phyloP scores from a whole-genome alignment of 768 basidiomycete genomes.

The Chlorophyllum brunneum region DNA sequence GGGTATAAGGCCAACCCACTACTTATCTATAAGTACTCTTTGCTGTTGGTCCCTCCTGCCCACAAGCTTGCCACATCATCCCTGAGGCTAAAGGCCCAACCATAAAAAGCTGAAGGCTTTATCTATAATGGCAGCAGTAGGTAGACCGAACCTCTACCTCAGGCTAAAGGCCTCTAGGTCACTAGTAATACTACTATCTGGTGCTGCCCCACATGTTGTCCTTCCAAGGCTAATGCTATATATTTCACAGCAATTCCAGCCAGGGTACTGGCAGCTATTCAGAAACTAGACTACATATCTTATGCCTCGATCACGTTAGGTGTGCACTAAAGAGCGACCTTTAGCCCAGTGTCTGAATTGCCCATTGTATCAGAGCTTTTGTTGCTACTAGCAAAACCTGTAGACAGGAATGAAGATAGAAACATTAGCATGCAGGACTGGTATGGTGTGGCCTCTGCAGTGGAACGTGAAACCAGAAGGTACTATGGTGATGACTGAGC shows the following conservation, averaged over 20 bases:
- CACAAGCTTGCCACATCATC: neutral
- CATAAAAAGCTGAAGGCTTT: neutral
- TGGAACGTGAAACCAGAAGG: conserved; percentile 9
- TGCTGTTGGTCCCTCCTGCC: neutral
- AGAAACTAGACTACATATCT: conserved; percentile 17
- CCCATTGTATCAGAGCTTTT: neutral
- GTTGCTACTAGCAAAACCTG: conserved; percentile 12
- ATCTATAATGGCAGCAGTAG: neutral
- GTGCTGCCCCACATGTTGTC: neutral
- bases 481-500: conserved; percentile 15
- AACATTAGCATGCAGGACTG: conserved; percentile 18
- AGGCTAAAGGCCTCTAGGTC: neutral
- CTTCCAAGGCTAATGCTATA: neutral
- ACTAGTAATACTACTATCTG: neutral
- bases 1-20: conserved; percentile 20
- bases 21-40: neutral
- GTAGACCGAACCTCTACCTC: neutral
- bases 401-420: conserved; percentile 18
- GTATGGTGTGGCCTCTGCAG: conserved; percentile 2
- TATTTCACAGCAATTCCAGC: conserved; percentile 18
- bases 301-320: conserved; percentile 18
- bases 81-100: neutral
- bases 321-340: conserved; percentile 13
- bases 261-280: conserved; percentile 17
- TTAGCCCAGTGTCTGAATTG: neutral